Conservation (phyloP, 352 stramenopile genomes). For the Phytophthora brassicae region DNA sequence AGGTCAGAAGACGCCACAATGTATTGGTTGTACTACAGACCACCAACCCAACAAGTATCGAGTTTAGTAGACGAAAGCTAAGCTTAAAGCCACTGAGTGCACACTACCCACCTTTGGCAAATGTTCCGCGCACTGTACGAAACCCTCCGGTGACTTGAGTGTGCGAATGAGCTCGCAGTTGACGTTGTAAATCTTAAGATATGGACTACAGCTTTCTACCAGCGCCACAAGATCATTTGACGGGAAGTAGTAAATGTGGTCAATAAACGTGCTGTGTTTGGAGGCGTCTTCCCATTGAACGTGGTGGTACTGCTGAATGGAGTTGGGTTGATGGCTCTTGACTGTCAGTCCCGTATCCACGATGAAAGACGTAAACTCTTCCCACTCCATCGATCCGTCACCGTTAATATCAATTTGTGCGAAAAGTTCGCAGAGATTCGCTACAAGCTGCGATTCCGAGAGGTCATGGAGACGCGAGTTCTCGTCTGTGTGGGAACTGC, state of each 20-base stretch:
- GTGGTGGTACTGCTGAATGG: constrained; percentile 85
- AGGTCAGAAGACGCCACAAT: constrained; percentile 79
- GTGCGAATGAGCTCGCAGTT: constrained; percentile 67
- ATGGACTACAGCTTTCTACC: constrained; percentile 72
- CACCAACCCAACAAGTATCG: neutral
- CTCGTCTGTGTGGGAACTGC: constrained; percentile 47
- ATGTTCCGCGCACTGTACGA: constrained; percentile 80
- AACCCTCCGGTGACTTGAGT: constrained; percentile 69
- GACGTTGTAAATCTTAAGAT: constrained; percentile 84
- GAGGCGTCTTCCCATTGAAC: constrained; percentile 78
- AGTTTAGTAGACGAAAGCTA: neutral
- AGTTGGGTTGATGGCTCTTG: constrained; percentile 85
- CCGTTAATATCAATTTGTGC: constrained; percentile 92
- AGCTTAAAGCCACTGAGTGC: neutral
- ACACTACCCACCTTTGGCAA: constrained; percentile 44
- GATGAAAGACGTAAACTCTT: constrained; percentile 92
- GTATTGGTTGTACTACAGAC: constrained; percentile 61
- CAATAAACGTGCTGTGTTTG: constrained; percentile 86
- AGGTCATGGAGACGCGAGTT: constrained; percentile 70
- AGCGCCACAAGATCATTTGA: constrained; percentile 67
- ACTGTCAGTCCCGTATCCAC: constrained; percentile 84
- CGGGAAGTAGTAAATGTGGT: constrained; percentile 87
- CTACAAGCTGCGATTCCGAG: constrained; percentile 75
- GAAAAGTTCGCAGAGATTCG: constrained; percentile 89
- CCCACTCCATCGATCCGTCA: constrained; percentile 91